Base-by-base conservation (phyloP, 805 yeast genomes). In the Candida tibetensis region DNA sequence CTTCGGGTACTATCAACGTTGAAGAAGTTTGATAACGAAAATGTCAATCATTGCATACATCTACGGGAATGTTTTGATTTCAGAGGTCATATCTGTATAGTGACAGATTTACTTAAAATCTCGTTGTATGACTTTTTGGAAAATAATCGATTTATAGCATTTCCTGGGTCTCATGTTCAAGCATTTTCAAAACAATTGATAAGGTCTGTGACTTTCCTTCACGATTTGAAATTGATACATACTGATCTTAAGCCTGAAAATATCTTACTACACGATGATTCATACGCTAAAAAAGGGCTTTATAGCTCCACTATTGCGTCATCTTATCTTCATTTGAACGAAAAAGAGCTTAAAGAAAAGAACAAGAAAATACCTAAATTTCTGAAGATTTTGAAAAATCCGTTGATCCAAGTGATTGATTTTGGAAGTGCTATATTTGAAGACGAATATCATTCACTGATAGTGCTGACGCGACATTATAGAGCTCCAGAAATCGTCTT, bases 161-260 rank as follows among this genome's bases (percentile, higher is more conserved):
- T 90, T 60, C 97, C 98, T 0, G 95, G 96, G 0, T 76, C 85
- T 4, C 99, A 93, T 49, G 82, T 91, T 27, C 96, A 87, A 64
- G 85, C 88, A 2, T 81, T 93, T 42, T 82, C 95, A 16, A 80
- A 82, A 55, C 99, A 93, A 62, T 63, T 93, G 41, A 70, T 93
- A 16, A 72, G 89, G 46, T 82, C 93, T 0, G 95, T 91, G 28
- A 85, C 93, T 1, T 91, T 85, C 53, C 67, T 93, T 45, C 99
- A 93, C 60, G 95, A 87, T 53, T 69, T 93, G 57, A 86, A 84
- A 37, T 72, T 93, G 34, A 87, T 93, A 30, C 99, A 93, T 62
- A 93, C 99, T 0, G 99, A 93, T 60, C 71, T 93, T 49, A 93
- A 93, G 64, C 99, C 99, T 1, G 99, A 93, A 60, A 93, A 93